Evolutionary conservation across 768 basidiomycete genomes (phyloP).

Genomic region (Tylopilus sp.): DNA sequence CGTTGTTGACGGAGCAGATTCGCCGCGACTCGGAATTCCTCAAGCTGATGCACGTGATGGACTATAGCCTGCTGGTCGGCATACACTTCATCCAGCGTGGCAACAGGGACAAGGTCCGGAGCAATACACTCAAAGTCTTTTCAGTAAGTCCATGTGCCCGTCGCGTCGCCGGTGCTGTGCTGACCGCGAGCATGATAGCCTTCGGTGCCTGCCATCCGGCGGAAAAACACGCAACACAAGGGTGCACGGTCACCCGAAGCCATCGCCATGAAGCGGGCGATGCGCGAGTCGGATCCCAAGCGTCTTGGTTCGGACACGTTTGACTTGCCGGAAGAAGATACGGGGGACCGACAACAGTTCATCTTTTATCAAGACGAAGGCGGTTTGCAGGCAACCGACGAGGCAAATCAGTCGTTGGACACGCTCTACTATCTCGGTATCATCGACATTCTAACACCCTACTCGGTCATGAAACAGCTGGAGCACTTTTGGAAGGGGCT

Average conservation of each 20-base stretch:
- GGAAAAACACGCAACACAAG: conserved; percentile 57
- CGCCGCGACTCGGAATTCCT: conserved; percentile 84
- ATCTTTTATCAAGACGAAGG: conserved; percentile 98
- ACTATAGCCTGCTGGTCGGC: conserved; percentile 92
- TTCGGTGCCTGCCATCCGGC: conserved; percentile 60
- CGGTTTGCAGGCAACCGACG: conserved; percentile 86
- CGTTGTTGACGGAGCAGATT: conserved; percentile 87
- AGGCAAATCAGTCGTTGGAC: conserved; percentile 67
- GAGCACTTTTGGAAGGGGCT: conserved; percentile 95
- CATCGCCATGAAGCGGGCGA: conserved; percentile 79
- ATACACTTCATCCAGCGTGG: conserved; percentile 90
- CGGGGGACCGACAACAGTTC: conserved; percentile 60
- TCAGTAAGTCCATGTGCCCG: conserved; percentile 54
- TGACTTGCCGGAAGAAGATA: conserved; percentile 61
- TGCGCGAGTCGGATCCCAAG: conserved; percentile 79
- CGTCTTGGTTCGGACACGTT: conserved; percentile 52
- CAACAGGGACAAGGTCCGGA: conserved; percentile 87
- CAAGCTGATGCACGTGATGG: conserved; percentile 86
- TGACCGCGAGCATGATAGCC: conserved; percentile 45
- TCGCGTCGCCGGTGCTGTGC: not conserved
- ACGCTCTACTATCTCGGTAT: conserved; percentile 92
- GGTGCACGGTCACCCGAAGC: conserved; percentile 65
- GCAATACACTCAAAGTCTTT: conserved; percentile 89
- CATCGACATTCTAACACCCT: conserved; percentile 96
- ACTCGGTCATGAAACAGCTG: conserved; percentile 65